Percentiles rank a stretch among this genome's conserved stretches.
phyloP scores from a whole-genome alignment of 2,329 filamentous ascomycete species.

The Phialophora chinensis region DNA sequence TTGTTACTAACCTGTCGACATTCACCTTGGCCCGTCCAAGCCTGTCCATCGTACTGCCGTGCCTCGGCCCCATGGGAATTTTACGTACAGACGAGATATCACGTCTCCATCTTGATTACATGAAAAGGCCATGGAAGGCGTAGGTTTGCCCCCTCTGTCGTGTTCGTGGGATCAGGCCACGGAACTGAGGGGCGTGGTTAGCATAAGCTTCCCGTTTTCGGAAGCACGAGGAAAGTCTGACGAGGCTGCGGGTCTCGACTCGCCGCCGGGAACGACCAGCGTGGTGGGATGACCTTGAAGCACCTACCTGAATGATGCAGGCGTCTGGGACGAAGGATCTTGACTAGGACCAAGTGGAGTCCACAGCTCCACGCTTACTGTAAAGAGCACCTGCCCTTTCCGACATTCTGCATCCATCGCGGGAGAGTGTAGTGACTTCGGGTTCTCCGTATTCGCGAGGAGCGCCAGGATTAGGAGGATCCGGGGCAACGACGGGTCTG shows the following conservation, averaged over 20 bases:
- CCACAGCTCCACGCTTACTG: not conserved
- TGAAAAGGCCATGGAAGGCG: not conserved
- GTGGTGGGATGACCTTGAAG: not conserved
- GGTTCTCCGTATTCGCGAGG: not conserved
- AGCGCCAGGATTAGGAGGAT: not conserved
- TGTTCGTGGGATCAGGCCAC: conserved; percentile 10
- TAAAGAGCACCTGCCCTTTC: conserved; percentile 18
- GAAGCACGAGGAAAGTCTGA: conserved; percentile 5
- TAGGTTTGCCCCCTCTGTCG: not conserved
- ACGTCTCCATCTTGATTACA: not conserved
- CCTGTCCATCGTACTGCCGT: not conserved
- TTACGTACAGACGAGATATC: conserved; percentile 17
- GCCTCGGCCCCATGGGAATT: not conserved
- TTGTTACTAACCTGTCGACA: conserved; percentile 28
- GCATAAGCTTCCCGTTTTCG: conserved; percentile 17
- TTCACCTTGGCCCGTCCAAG: conserved; percentile 12
- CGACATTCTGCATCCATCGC: conserved; percentile 1
- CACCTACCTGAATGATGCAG: not conserved
- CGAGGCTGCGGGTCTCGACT: conserved; percentile 18
- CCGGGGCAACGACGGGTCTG: not conserved
- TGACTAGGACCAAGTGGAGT: not conserved
- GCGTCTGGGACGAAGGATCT: not conserved
- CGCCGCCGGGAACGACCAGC: conserved; percentile 9
- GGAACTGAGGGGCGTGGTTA: conserved; percentile 6
- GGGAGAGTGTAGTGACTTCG: not conserved